Base-by-base conservation (phyloP, 2,329 filamentous ascomycete genomes). In the Fonsecaea pugnacius region DNA sequence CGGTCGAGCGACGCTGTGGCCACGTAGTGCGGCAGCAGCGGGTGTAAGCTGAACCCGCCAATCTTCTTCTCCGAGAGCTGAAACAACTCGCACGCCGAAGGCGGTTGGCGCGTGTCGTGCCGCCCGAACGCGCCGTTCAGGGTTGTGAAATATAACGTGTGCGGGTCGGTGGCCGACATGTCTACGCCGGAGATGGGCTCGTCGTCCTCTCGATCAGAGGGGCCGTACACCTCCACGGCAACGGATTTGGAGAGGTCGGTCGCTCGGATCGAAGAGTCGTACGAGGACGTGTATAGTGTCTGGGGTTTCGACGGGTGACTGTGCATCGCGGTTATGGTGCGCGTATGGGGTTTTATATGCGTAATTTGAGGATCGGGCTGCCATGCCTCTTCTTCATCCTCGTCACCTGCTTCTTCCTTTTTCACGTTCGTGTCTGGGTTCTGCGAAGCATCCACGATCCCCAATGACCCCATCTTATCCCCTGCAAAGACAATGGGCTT, bases 401-500 rank as follows among this genome's bases (percentile, higher is more conserved):
- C 85, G 32, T 87, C 85, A 8, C 91, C 89, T 32, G 91, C 88
- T 3, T 90, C 69, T 6, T 64, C 76, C 35, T 81, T 78, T 57
- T 82, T 76, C 66, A 74, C 62, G 3, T 32, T 46, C 14, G 52
- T 43, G 27, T 84, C 73, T 1, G 80, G 79, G 2, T 85, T 84
- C 69, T 96, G 92, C 0, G 91, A 93, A 1, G 89, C 92, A 73
- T 99, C 94, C 60, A 97, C 94, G 0, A 99, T 86, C 0, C 95
- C 95, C 64, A 98, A 83, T 27, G 92, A 91, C 1, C 95, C 94
- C 69, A 96, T 85, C 75, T 99, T 99, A 73, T 99, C 95, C 10
- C 94, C 94, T 0, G 94, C 94, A 74, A 99, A 96, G 1, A 98
- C 84, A 2, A 99, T 82, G 0, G 93, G 88, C 72, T 98, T 98